phyloP scores from a whole-genome alignment of 768 basidiomycete genomes.

The Hericium rajendrae region DNA sequence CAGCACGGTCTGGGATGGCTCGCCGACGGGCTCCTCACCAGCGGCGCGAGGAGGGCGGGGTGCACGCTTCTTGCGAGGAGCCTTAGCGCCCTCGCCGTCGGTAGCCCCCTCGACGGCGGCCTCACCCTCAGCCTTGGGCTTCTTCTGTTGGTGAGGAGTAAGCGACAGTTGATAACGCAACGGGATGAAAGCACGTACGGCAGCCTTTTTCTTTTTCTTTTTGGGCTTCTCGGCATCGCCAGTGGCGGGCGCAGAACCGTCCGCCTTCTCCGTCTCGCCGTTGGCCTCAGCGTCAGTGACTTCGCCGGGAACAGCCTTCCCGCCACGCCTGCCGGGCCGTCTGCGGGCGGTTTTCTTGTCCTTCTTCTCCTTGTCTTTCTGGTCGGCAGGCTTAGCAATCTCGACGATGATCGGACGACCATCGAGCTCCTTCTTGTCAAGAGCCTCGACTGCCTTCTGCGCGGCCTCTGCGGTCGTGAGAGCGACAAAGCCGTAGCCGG shows the following conservation, averaged over 20 bases:
- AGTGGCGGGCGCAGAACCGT: slow-evolving; percentile 41
- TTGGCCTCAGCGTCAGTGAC: slow-evolving; percentile 85
- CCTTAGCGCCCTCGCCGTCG: slow-evolving; percentile 26
- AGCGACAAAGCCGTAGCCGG: slow-evolving; percentile 91
- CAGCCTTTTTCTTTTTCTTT: slow-evolving; percentile 72
- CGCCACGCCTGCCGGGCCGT: slow-evolving; percentile 77
- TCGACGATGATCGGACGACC: slow-evolving; percentile 85
- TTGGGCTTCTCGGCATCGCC: slow-evolving; percentile 56
- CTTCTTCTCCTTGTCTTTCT: slow-evolving; percentile 77
- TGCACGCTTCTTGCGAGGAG: slow-evolving; percentile 46
- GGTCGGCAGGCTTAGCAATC: slow-evolving; percentile 84
- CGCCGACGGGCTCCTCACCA: slow-evolving; percentile 79
- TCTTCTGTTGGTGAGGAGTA: slow-evolving; percentile 40
- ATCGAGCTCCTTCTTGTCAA: slow-evolving; percentile 85
- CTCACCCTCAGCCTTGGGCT: slow-evolving; percentile 35
- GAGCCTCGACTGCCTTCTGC: slow-evolving; percentile 73
- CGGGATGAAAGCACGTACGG: slow-evolving; percentile 26
- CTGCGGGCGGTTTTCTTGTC: slow-evolving; percentile 53
- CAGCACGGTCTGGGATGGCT: slow-evolving; percentile 81
- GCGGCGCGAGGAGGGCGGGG: slow-evolving; percentile 56
- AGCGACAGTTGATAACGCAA: background rate
- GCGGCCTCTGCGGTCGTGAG: slow-evolving; percentile 74
- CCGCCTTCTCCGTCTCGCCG: slow-evolving; percentile 53
- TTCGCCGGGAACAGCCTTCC: slow-evolving; percentile 81
- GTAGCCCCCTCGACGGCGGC: slow-evolving; percentile 28